Conservation (phyloP, 306 rosid genomes). For the Arachis stenosperma region DNA sequence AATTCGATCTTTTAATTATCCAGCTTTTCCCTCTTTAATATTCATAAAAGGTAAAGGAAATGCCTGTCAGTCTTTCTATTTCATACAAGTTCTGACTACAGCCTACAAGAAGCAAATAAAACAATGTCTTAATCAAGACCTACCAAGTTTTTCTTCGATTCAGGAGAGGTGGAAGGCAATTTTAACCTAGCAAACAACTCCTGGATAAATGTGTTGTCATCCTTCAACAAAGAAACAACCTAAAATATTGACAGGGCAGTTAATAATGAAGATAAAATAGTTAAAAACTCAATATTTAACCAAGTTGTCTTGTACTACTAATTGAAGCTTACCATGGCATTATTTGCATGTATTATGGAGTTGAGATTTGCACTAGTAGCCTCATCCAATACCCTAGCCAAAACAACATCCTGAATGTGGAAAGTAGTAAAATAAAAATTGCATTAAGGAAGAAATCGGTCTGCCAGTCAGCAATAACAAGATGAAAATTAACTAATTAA, state of each 20-base stretch:
- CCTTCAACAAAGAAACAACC: constrained; percentile 91
- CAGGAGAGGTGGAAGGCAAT: constrained; percentile 68
- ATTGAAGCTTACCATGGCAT: constrained; percentile 70
- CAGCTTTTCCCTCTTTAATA: neutral
- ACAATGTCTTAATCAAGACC: constrained; percentile 27
- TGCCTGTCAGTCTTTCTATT: neutral
- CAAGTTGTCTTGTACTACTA: constrained; percentile 2
- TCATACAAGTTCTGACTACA: constrained; percentile 3
- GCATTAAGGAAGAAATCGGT: constrained; percentile 28
- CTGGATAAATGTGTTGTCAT: constrained; percentile 86
- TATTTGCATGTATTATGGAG: constrained; percentile 87
- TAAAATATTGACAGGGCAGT: constrained; percentile 42
- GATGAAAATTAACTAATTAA: constrained; percentile 15
- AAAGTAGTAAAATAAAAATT: constrained; percentile 44
- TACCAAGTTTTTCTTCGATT: constrained; percentile 91
- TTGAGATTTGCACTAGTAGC: constrained; percentile 77
- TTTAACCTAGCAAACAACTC: constrained; percentile 87
- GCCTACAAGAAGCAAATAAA: constrained; percentile 27
- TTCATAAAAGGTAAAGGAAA: neutral
- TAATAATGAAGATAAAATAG: constrained; percentile 27
- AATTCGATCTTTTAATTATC: neutral
- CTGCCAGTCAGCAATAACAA: neutral
- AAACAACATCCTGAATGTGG: constrained; percentile 79
- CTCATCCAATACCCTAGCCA: constrained; percentile 90
- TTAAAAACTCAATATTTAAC: constrained; percentile 10